Base-by-base conservation (phyloP, 2,329 filamentous ascomycete species). In the Aureobasidium sp. region DNA sequence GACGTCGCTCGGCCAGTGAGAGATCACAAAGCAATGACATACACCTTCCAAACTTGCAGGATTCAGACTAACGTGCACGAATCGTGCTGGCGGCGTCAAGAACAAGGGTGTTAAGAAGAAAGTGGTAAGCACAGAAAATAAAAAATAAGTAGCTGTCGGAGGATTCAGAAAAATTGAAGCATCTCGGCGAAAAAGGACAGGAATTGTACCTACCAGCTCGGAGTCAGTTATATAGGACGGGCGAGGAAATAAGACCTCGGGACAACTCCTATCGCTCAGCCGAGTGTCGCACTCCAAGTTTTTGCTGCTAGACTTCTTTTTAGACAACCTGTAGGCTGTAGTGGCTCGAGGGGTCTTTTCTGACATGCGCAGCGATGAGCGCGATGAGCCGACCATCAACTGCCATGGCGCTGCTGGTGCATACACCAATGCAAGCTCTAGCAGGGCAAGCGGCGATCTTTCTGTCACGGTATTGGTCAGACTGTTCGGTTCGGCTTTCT, bases 351-450 rank as follows among this genome's bases (percentile, higher is more conserved):
- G 42, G 32, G 12, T 16, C 17, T 16, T 19, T 34, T 34, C 24
- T 24, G 42, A 35, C 34, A 37, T 24, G 45, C 45, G 45, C 37
- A 49, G 45, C 45, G 45, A 49, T 21, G 45, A 19, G 22, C 35
- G 45, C 45, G 16, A 21, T 11, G 45, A 29, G 24, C 45, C 45
- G 45, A 48, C 32, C 44, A 27, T 27, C 6, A 37, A 22, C 44
- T 37, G 44, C 22, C 11, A 34, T 49, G 45, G 45, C 45, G 45
- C 22, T 21, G 25, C 25, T 7, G 21, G 16, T 50, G 14, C 32
- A 52, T 21, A 30, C 27, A 35, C 38, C 48, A 52, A 52, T 52
- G 48, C 48, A 52, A 27, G 38, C 3, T 27, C 48, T 52, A 52
- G 30, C 17, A 42, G 10, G 6, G 11, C 16, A 42, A 42, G 48